These are phyloP conservation scores for Apium graveolens DNA, from an alignment of 129 eudicot genomes.

Conservation along the genomic window DNA sequence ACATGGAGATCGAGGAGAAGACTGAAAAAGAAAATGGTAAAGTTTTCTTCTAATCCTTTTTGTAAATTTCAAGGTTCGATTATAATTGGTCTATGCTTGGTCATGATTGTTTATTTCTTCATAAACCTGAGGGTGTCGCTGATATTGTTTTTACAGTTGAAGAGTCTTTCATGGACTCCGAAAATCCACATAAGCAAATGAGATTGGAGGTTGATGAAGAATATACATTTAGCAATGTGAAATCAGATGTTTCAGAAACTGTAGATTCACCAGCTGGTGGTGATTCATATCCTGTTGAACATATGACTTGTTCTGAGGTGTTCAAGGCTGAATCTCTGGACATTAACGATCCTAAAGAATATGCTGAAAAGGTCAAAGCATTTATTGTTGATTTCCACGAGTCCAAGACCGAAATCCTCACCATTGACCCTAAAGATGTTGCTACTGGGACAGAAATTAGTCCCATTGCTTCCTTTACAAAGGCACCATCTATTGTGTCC, in stretches of 20 bases:
- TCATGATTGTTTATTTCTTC: not conserved
- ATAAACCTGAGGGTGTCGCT: not conserved
- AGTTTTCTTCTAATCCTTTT: not conserved
- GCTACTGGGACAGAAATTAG: too few species aligned
- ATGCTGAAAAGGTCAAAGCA: too few species aligned
- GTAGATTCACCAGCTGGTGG: not conserved
- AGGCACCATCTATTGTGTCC: too few species aligned
- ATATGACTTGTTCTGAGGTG: not conserved
- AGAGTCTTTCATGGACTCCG: not conserved
- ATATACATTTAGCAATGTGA: too few species aligned
- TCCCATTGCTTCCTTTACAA: too few species aligned
- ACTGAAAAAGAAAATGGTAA: not conserved
- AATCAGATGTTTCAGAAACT: not conserved
- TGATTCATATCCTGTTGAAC: not conserved
- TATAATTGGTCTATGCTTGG: not conserved
- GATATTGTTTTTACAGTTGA: conserved; percentile 6
- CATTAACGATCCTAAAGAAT: too few species aligned
- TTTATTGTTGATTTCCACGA: too few species aligned
- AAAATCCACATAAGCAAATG: not conserved
- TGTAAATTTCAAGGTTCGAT: not conserved
- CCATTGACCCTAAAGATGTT: too few species aligned
- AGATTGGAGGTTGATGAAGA: not conserved
- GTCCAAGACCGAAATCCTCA: too few species aligned
- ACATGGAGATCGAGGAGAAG: too few species aligned
- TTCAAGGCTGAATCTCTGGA: not conserved